A percentile compares a stretch with the other conserved stretches of the same genome.
phyloP scores from a whole-genome alignment of 2,329 filamentous ascomycete species.

The Chaetoscypha palmicola region DNA sequence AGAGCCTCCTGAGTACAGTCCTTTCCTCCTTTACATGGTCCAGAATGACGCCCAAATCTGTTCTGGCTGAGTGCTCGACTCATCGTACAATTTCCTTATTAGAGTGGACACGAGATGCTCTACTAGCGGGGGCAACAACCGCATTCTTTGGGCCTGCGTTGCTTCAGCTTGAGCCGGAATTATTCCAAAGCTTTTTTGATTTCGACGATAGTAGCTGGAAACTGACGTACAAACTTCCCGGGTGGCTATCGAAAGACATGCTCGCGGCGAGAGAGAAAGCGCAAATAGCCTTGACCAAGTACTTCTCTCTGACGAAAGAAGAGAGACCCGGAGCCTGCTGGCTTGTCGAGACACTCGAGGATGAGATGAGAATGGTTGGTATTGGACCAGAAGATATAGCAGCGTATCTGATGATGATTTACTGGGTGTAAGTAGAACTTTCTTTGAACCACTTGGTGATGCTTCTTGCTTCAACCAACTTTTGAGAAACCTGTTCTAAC shows the following conservation, averaged over 20 bases:
- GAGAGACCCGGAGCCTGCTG: not conserved
- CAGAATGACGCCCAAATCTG: not conserved
- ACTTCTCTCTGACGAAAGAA: not conserved
- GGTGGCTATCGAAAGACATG: not conserved
- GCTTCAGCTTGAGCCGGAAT: not conserved
- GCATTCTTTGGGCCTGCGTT: slow-evolving; percentile 1
- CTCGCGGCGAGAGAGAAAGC: not conserved
- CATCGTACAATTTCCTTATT: not conserved
- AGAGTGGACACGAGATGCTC: not conserved
- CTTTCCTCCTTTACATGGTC: not conserved
- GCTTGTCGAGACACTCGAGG: slow-evolving; percentile 1
- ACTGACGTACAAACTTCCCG: slow-evolving; percentile 2
- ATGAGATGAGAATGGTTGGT: slow-evolving; percentile 1
- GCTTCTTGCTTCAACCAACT: not conserved
- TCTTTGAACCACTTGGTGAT: not conserved
- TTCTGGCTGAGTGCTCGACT: not conserved
- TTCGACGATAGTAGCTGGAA: slow-evolving; percentile 8
- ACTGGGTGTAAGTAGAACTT: not conserved
- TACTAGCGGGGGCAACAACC: not conserved
- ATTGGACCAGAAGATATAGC: not conserved
- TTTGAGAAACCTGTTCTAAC: too few species aligned
- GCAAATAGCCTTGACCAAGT: not conserved
- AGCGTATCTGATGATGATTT: not conserved
- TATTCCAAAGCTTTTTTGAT: not conserved
- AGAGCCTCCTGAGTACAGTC: not conserved